Evolutionary conservation across 202 grass and related monocot species (phyloP).

Genomic region (Schoenoplectus triqueter): DNA sequence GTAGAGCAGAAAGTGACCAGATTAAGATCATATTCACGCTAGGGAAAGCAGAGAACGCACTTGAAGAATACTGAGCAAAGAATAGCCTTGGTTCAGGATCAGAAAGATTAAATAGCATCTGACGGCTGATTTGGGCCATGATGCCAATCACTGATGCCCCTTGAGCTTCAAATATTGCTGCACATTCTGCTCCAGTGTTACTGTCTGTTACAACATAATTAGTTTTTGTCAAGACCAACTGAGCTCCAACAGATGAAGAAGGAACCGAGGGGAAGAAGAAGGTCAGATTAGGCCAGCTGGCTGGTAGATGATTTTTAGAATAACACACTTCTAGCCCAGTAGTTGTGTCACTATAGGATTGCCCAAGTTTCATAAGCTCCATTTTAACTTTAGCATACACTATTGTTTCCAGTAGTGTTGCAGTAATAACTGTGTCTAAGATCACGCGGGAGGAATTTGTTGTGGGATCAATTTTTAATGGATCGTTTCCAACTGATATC

Average conservation of each 20-base stretch:
- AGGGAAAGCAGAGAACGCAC: background rate
- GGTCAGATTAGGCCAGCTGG: background rate
- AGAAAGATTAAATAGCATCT: background rate
- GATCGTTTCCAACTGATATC: background rate
- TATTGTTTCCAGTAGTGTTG: background rate
- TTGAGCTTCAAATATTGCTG: background rate
- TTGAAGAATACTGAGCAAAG: background rate
- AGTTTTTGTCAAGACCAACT: background rate
- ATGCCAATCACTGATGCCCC: background rate
- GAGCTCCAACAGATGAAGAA: background rate
- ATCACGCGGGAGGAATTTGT: background rate
- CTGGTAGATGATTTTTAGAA: background rate
- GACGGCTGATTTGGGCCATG: background rate
- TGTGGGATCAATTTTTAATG: background rate
- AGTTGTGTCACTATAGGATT: background rate
- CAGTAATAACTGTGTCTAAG: background rate
- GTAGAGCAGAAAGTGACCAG: background rate
- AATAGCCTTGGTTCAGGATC: background rate
- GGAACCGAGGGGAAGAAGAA: background rate
- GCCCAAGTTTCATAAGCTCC: conserved; percentile 2
- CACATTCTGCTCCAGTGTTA: background rate
- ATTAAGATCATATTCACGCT: background rate
- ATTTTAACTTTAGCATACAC: background rate
- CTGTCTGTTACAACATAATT: background rate
- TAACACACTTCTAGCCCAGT: background rate